phyloP scores from a whole-genome alignment of 2,329 filamentous ascomycete genomes.

The Botryotinia globosa region DNA sequence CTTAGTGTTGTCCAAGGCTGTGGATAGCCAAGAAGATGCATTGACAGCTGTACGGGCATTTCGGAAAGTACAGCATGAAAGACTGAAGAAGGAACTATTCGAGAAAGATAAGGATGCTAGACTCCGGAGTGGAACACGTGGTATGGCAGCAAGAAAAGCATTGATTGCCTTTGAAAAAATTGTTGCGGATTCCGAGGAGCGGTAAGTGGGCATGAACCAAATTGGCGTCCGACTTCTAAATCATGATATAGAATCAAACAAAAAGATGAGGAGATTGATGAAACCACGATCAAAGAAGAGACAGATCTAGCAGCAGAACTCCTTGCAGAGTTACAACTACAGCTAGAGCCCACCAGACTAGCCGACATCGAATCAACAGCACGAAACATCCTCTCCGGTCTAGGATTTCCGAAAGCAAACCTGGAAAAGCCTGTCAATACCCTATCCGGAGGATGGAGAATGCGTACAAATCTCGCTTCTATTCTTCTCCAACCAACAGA shows the following conservation, averaged over 20 bases:
- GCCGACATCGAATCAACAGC: constrained; percentile 64
- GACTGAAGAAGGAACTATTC: constrained; percentile 61
- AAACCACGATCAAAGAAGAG: constrained; percentile 58
- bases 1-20: constrained; percentile 54
- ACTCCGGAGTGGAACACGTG: constrained; percentile 70
- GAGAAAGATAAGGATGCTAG: constrained; percentile 70
- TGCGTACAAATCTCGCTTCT: constrained; percentile 63
- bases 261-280: constrained; percentile 53
- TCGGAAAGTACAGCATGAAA: constrained; percentile 59
- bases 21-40: constrained; percentile 54
- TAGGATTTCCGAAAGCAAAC: constrained; percentile 62
- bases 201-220: constrained; percentile 30
- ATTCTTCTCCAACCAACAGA: constrained; percentile 71
- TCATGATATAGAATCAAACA: constrained; percentile 45
- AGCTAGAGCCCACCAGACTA: constrained; percentile 63
- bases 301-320: constrained; percentile 68
- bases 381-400: constrained; percentile 53
- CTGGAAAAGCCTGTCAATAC: constrained; percentile 59
- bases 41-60: constrained; percentile 59
- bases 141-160: constrained; percentile 72
- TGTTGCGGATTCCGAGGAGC: constrained; percentile 50
- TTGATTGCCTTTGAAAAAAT: constrained; percentile 67
- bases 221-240: not conserved
- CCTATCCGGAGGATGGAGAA: constrained; percentile 75
- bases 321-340: constrained; percentile 65